A percentile compares a stretch with the other conserved stretches of the same genome.
phyloP scores from a whole-genome alignment of 2,329 filamentous ascomycete genomes.

The Curvularia hawaiiensis region DNA sequence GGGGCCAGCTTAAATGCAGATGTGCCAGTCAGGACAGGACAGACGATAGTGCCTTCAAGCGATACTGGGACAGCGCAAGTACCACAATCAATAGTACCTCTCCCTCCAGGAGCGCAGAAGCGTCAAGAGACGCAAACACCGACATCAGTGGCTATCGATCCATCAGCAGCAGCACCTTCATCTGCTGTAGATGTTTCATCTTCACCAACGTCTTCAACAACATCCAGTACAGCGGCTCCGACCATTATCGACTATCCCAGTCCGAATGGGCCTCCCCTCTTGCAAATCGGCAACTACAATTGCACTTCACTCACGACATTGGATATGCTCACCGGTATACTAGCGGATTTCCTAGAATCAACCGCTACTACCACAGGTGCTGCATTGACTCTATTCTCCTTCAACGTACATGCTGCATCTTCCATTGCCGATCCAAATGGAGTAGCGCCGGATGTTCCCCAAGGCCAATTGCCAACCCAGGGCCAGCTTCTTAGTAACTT shows the following conservation, averaged over 20 bases:
- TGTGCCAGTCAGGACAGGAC: conserved; percentile 18
- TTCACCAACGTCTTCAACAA: conserved; percentile 9
- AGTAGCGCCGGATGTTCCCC: conserved; percentile 49
- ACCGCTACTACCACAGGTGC: conserved; percentile 63
- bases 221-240: conserved; percentile 20
- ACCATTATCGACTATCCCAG: conserved; percentile 25
- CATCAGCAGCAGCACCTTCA: conserved; percentile 6
- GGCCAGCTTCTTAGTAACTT: conserved; percentile 54
- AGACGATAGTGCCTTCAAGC: conserved; percentile 22
- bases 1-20: conserved; percentile 6
- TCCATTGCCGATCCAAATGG: conserved; percentile 44
- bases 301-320: conserved; percentile 62
- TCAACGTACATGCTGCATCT: conserved; percentile 65
- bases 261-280: conserved; percentile 38
- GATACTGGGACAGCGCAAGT: conserved; percentile 23
- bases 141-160: background rate
- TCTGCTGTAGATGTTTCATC: background rate
- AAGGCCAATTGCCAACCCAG: conserved; percentile 51
- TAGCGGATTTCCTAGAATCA: conserved; percentile 58
- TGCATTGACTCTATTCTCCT: conserved; percentile 57
- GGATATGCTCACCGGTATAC: conserved; percentile 53
- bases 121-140: conserved; percentile 20
- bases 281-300: conserved; percentile 57
- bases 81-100: conserved; percentile 20
- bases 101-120: conserved; percentile 9